Conservation (phyloP, 2,329 filamentous ascomycete genomes). For the Aspergillus novofumigatus region DNA sequence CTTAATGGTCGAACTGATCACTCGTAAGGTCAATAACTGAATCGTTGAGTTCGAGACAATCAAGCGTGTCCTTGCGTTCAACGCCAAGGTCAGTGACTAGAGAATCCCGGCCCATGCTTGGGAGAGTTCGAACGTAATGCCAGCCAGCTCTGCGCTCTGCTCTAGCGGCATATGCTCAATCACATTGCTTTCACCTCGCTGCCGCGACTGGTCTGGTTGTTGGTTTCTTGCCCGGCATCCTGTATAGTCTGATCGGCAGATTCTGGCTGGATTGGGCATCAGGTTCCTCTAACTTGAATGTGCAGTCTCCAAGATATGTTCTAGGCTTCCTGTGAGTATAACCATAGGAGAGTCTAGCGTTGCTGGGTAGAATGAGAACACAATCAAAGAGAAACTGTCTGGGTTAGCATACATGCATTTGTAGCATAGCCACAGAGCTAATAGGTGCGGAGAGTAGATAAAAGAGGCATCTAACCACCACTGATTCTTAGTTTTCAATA, state of each 20-base stretch:
- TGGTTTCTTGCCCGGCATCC: constrained; percentile 6
- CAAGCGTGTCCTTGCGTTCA: constrained; percentile 30
- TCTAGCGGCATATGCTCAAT: constrained; percentile 26
- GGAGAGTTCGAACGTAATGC: constrained; percentile 30
- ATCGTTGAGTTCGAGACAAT: constrained; percentile 42
- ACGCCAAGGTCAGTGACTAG: constrained; percentile 16
- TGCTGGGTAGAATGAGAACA: neutral
- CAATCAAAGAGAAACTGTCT: neutral
- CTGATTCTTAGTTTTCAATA: neutral
- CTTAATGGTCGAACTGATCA: constrained; percentile 44
- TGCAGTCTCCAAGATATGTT: neutral
- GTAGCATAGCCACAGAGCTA: no score
- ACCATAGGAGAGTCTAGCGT: neutral
- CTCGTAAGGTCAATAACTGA: constrained; percentile 51
- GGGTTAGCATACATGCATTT: no score
- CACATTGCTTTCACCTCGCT: constrained; percentile 15
- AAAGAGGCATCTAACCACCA: no score
- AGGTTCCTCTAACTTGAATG: neutral
- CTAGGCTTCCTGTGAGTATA: neutral
- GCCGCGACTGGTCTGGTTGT: constrained; percentile 13
- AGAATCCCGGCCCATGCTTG: constrained; percentile 16
- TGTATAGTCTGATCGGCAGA: constrained; percentile 13
- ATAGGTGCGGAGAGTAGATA: no score
- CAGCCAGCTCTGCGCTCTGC: constrained; percentile 22
- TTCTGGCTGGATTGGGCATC: constrained; percentile 3